phyloP scores from a whole-genome alignment of 2,329 filamentous ascomycete genomes.

The Colletotrichum falcatum region DNA sequence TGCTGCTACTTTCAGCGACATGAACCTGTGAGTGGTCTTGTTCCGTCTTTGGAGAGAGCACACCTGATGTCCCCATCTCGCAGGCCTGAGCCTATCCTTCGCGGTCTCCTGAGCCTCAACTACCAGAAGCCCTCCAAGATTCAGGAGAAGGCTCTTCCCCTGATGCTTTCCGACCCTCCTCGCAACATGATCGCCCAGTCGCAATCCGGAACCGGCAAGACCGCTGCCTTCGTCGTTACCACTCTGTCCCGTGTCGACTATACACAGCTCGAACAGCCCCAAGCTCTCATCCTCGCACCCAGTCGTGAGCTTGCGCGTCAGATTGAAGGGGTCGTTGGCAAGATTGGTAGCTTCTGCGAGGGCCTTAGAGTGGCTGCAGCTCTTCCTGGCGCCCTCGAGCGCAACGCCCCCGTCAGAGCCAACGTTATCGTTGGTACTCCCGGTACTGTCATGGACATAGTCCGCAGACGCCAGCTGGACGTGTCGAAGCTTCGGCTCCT shows the following conservation, averaged over 20 bases:
- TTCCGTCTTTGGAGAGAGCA: neutral
- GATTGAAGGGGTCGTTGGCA: constrained; percentile 85
- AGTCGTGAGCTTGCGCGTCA: constrained; percentile 95
- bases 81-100: constrained; percentile 69
- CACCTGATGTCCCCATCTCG: constrained; percentile 11
- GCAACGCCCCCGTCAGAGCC: constrained; percentile 76
- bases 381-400: constrained; percentile 80
- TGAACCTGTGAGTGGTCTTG: constrained; percentile 76
- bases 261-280: constrained; percentile 74
- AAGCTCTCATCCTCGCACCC: constrained; percentile 90
- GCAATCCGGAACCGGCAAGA: constrained; percentile 99
- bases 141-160: constrained; percentile 91
- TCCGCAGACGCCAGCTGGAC: constrained; percentile 82
- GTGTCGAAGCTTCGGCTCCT: constrained; percentile 79
- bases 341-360: constrained; percentile 86
- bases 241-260: constrained; percentile 89
- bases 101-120: constrained; percentile 83
- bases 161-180: constrained; percentile 88
- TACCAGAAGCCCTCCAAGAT: constrained; percentile 98
- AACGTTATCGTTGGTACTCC: constrained; percentile 93
- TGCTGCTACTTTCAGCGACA: constrained; percentile 83
- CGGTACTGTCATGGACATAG: constrained; percentile 89
- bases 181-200: constrained; percentile 97
- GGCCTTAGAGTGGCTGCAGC: constrained; percentile 83
- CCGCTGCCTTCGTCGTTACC: constrained; percentile 94